Percentiles rank a stretch among this genome's conserved stretches.
Evolutionary conservation across 148 eudicot genomes (phyloP).

Genomic region (Vaccinium myrtillus): DNA sequence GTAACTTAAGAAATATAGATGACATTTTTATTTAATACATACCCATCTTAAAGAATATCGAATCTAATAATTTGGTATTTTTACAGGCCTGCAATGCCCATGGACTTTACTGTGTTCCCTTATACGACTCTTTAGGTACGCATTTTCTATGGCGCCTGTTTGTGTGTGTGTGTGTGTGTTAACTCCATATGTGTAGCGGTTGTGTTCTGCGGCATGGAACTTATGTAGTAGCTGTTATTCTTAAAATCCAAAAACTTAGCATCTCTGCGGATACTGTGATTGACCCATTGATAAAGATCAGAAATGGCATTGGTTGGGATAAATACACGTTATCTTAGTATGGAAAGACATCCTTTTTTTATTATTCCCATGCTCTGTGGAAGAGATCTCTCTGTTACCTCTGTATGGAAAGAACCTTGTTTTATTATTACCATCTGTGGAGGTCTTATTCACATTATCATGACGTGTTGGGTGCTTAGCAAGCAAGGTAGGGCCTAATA

Average conservation of each 20-base stretch:
- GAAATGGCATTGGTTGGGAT: background rate
- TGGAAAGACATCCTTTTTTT: background rate
- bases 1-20: background rate
- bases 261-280: background rate
- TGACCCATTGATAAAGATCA: background rate
- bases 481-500: background rate
- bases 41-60: background rate
- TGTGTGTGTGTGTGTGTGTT: background rate
- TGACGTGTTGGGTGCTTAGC: constrained; percentile 8
- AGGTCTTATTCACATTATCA: background rate
- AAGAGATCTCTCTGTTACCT: background rate
- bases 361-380: background rate
- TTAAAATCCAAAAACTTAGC: background rate
- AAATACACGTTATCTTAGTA: background rate
- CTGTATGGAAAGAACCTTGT: background rate
- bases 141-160: background rate
- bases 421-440: background rate
- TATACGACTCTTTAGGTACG: constrained; percentile 92
- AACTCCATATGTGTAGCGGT: background rate
- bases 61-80: constrained; percentile 4
- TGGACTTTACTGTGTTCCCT: constrained; percentile 86
- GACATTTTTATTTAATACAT: background rate
- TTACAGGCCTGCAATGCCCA: constrained; percentile 97
- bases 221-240: background rate
- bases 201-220: background rate